A percentile compares a stretch with the other conserved stretches of the same genome.
Evolutionary conservation across 176 grass and related monocot genomes (phyloP).

Genomic region (Elymus sibiricus): DNA sequence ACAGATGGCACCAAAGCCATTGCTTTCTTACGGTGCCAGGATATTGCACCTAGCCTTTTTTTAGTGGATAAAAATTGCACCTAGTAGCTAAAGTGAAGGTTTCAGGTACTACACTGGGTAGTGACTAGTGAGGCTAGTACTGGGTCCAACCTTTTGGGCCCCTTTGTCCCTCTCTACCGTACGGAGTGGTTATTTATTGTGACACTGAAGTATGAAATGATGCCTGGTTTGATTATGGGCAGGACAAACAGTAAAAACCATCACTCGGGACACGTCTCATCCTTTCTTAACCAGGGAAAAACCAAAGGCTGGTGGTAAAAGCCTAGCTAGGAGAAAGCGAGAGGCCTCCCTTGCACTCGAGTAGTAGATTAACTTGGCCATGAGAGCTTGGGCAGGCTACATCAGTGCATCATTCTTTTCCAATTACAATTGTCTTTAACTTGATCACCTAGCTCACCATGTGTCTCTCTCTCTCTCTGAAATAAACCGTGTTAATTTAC

Average conservation of each 20-base stretch:
- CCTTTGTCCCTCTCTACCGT: background rate
- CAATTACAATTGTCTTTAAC: background rate
- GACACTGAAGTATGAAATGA: background rate
- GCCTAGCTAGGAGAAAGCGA: background rate
- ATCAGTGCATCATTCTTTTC: background rate
- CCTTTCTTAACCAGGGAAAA: background rate
- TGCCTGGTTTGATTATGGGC: background rate
- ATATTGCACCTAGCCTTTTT: background rate
- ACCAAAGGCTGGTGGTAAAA: background rate
- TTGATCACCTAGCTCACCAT: too few species aligned
- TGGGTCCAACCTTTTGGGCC: background rate
- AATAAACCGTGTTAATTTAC: background rate
- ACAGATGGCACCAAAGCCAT: background rate
- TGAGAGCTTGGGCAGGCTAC: background rate
- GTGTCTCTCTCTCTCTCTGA: background rate
- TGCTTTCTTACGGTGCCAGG: background rate
- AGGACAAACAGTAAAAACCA: background rate
- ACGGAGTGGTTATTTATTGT: background rate
- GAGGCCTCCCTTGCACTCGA: background rate
- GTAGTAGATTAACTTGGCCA: background rate
- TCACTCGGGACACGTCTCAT: background rate
- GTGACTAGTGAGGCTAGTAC: background rate
- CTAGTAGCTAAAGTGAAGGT: background rate
- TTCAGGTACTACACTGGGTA: background rate
- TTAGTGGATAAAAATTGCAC: background rate